Conservation (phyloP, 176 grass and related monocot species). For the Luzula sylvatica region DNA sequence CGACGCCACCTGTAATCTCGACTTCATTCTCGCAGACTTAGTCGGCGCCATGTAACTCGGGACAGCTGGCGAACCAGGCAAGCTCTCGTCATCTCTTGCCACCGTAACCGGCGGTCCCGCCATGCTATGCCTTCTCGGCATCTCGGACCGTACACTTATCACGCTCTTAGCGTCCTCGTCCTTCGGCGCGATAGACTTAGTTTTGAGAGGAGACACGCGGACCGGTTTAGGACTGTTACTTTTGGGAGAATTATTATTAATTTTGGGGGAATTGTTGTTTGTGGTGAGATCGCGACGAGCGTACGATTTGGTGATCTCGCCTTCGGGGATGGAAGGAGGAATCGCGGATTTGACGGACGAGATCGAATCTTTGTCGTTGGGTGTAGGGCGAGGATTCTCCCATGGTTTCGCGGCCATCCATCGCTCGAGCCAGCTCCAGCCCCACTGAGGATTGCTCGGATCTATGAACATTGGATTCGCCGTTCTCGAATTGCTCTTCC, state of each 20-base stretch:
- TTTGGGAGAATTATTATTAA: conserved; percentile 30
- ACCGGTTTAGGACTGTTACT: conserved; percentile 47
- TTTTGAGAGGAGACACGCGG: conserved; percentile 32
- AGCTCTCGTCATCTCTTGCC: conserved; percentile 56
- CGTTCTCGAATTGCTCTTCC: conserved; percentile 83
- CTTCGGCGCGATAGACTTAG: conserved; percentile 50
- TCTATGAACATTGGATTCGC: conserved; percentile 91
- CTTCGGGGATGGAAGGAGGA: conserved; percentile 41
- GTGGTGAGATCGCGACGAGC: conserved; percentile 50
- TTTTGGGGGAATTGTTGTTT: conserved; percentile 31
- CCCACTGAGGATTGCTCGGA: conserved; percentile 84
- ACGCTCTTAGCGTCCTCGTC: conserved; percentile 53
- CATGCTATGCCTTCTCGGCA: conserved; percentile 65
- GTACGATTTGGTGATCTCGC: conserved; percentile 85
- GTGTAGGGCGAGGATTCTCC: conserved; percentile 46
- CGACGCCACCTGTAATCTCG: conserved; percentile 42
- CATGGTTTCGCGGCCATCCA: conserved; percentile 94
- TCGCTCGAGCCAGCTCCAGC: conserved; percentile 98
- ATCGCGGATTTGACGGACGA: conserved; percentile 18
- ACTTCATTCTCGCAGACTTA: conserved; percentile 71
- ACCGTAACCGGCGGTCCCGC: conserved; percentile 33
- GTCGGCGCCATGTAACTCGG: conserved; percentile 91
- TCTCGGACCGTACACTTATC: conserved; percentile 56
- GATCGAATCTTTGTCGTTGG: conserved; percentile 43
- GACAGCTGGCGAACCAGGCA: conserved; percentile 43